phyloP scores from a whole-genome alignment of 2,329 filamentous ascomycete species.

The Alternaria sp. region DNA sequence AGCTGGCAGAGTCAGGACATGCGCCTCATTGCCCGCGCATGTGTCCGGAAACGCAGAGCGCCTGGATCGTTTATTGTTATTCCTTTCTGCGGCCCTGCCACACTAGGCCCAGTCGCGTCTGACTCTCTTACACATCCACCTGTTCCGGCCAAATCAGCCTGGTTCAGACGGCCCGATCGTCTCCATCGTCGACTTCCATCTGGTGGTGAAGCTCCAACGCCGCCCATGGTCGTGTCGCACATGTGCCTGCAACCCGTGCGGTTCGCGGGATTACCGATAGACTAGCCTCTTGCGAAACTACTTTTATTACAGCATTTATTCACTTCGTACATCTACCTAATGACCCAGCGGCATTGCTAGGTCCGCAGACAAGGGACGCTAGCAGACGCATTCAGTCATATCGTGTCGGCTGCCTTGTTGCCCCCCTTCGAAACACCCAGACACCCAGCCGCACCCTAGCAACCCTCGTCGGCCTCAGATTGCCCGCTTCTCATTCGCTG shows the following conservation, averaged over 20 bases:
- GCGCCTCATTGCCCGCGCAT: not conserved
- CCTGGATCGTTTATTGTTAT: slow-evolving; percentile 2
- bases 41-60: slow-evolving; percentile 5
- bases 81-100: slow-evolving; percentile 6
- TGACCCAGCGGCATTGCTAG: slow-evolving; percentile 17
- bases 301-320: no score
- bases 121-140: slow-evolving; percentile 22
- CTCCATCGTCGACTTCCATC: slow-evolving; percentile 1
- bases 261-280: slow-evolving; percentile 20
- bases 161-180: slow-evolving; percentile 29
- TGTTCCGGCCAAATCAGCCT: slow-evolving; percentile 27
- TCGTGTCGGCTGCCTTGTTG: slow-evolving; percentile 17
- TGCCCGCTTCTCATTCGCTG: slow-evolving; percentile 25
- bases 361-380: slow-evolving; percentile 16
- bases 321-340: no score
- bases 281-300: no score
- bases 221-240: slow-evolving; percentile 14
- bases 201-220: not conserved
- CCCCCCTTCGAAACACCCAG: slow-evolving; percentile 19
- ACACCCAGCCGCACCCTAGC: slow-evolving; percentile 15
- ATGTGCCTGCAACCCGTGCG: slow-evolving; percentile 14
- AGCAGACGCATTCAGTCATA: slow-evolving; percentile 22
- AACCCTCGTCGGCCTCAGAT: slow-evolving; percentile 24
- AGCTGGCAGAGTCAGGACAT: not conserved
- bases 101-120: slow-evolving; percentile 19